Percentiles rank a stretch among this genome's conserved stretches.
These are phyloP conservation scores for Cyberlindnera meyerae DNA, from an alignment of 805 yeast genomes.

Conservation along the genomic window DNA sequence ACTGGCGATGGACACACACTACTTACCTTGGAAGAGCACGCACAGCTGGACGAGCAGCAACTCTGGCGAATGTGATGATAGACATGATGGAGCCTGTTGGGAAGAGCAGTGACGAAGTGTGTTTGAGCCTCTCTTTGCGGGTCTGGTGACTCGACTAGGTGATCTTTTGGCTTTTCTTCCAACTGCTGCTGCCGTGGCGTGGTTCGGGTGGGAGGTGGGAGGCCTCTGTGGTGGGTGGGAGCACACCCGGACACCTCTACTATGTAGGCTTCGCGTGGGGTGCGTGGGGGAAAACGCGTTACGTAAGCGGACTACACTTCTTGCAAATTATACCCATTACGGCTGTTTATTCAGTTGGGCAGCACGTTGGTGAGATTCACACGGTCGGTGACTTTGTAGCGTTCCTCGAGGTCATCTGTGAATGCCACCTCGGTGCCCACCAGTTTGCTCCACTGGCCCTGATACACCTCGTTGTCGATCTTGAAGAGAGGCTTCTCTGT, in stretches of 20 bases:
- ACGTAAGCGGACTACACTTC: too few species aligned
- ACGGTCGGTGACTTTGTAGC: constrained; percentile 19
- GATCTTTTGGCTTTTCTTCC: too few species aligned
- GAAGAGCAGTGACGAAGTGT: too few species aligned
- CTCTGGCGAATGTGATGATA: constrained; percentile 12
- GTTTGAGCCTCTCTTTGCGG: too few species aligned
- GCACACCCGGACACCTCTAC: constrained; percentile 7
- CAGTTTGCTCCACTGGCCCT: constrained; percentile 70
- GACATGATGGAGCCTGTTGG: constrained; percentile 4
- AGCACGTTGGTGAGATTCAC: constrained; percentile 22
- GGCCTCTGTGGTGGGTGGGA: constrained; percentile 2
- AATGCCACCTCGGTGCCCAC: constrained; percentile 69
- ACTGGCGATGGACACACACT: background rate
- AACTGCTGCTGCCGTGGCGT: background rate
- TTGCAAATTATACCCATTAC: too few species aligned
- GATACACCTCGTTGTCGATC: constrained; percentile 54
- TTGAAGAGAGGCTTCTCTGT: constrained; percentile 51
- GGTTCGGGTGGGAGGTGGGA: too few species aligned
- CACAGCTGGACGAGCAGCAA: constrained; percentile 14
- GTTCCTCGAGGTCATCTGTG: constrained; percentile 22
- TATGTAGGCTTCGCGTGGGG: background rate
- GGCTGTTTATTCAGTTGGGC: constrained; percentile 7
- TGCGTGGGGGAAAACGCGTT: too few species aligned
- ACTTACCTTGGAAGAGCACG: constrained; percentile 16
- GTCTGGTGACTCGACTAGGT: background rate